These are phyloP conservation scores for Eucalyptus pauciflora DNA, from an alignment of 345 rosid species.

Conservation along the genomic window DNA sequence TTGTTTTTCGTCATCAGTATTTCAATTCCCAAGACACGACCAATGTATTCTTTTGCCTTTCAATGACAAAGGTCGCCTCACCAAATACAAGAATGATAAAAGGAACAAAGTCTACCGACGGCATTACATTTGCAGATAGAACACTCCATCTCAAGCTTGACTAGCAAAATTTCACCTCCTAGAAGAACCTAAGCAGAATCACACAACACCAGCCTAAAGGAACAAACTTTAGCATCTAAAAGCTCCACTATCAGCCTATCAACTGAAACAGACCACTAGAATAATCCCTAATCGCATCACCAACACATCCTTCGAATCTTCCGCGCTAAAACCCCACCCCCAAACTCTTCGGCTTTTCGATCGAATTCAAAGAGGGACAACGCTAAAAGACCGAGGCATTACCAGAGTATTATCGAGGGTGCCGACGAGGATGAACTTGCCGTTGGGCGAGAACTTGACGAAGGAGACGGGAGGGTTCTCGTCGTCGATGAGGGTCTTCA, in stretches of 20 bases:
- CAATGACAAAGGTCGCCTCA: neutral
- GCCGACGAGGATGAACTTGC: slow-evolving; percentile 88
- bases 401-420: slow-evolving; percentile 85
- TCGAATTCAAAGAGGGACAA: neutral
- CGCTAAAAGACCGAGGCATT: neutral
- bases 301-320: neutral
- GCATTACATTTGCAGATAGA: neutral
- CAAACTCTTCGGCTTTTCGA: neutral
- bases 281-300: neutral
- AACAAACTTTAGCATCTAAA: neutral
- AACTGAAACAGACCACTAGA: neutral
- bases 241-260: neutral
- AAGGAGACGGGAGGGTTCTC: slow-evolving; percentile 91
- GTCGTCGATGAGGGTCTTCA: slow-evolving; percentile 80
- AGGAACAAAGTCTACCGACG: neutral
- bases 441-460: slow-evolving; percentile 85
- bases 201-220: neutral
- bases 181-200: neutral
- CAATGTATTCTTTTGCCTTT: neutral
- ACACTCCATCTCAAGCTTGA: neutral
- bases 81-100: neutral
- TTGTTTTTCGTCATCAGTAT: neutral
- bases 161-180: neutral
- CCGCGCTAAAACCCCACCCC: neutral
- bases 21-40: fast-evolving